Conservation (phyloP, 108 stramenopile genomes). For the Nitzschia sp. region DNA sequence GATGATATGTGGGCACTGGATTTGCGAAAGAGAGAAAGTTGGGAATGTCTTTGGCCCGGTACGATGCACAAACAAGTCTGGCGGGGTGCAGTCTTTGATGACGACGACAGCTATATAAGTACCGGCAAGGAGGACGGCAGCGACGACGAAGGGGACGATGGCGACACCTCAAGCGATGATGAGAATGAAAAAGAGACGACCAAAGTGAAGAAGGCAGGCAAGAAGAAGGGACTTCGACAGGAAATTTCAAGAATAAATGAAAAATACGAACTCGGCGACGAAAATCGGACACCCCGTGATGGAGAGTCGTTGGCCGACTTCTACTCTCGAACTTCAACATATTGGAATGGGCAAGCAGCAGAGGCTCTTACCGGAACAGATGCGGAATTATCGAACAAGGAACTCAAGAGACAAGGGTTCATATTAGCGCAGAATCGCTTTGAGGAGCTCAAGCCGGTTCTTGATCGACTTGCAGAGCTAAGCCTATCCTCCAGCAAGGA, state of each 20-base stretch:
- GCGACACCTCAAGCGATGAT: slow-evolving; percentile 45
- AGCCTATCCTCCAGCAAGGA: slow-evolving; percentile 30
- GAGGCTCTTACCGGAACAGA: slow-evolving; percentile 13
- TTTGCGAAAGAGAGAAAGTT: slow-evolving; percentile 77
- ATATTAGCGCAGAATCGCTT: slow-evolving; percentile 63
- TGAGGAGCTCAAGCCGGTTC: slow-evolving; percentile 62
- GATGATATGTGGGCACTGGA: slow-evolving; percentile 91
- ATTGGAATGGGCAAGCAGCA: slow-evolving; percentile 62
- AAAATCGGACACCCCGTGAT: slow-evolving; percentile 57
- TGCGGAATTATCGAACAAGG: slow-evolving; percentile 64
- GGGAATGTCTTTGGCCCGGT: slow-evolving; percentile 85
- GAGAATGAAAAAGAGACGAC: slow-evolving; percentile 45
- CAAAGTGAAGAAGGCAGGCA: slow-evolving; percentile 48
- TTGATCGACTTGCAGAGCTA: slow-evolving; percentile 65
- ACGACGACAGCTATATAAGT: slow-evolving; percentile 82
- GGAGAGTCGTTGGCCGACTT: slow-evolving; percentile 83
- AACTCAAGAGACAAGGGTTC: slow-evolving; percentile 82
- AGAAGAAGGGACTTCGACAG: slow-evolving; percentile 47
- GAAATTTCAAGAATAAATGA: slow-evolving; percentile 72
- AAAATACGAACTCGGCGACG: slow-evolving; percentile 50
- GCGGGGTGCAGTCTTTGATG: slow-evolving; percentile 77
- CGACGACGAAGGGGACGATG: slow-evolving; percentile 52
- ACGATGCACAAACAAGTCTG: slow-evolving; percentile 90
- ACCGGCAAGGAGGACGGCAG: slow-evolving; percentile 64
- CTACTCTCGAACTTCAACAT: slow-evolving; percentile 74